phyloP scores from a whole-genome alignment of 164 flowering plant species.

The Cinnamomum micranthum region DNA sequence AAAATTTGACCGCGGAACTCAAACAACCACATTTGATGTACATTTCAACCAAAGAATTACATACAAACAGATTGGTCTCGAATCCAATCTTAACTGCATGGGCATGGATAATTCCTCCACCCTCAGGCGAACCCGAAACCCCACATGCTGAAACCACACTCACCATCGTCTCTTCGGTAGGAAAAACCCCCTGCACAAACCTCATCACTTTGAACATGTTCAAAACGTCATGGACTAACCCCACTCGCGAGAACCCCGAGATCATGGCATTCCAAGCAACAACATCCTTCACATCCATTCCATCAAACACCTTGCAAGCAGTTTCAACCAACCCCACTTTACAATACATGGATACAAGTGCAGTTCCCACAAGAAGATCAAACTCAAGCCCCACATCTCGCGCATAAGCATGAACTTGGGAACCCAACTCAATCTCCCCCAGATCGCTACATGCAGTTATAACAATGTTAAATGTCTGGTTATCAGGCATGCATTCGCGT shows the following conservation, averaged over 20 bases:
- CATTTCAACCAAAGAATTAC: conserved; percentile 16
- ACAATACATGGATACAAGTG: conserved; percentile 13
- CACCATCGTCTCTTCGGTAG: conserved; percentile 14
- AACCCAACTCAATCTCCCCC: conserved; percentile 11
- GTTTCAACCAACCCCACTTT: conserved; percentile 8
- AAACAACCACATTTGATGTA: conserved; percentile 10
- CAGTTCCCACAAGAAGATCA: conserved; percentile 17
- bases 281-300: conserved; percentile 12
- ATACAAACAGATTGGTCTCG: conserved; percentile 1
- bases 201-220: conserved; percentile 8
- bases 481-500: conserved; percentile 7
- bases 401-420: not conserved
- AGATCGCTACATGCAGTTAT: conserved; percentile 12
- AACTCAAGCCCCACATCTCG: not conserved
- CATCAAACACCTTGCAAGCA: conserved; percentile 12
- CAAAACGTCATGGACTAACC: conserved; percentile 1
- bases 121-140: not conserved
- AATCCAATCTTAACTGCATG: conserved; percentile 9
- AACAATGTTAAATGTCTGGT: conserved; percentile 13
- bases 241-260: conserved; percentile 2
- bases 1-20: conserved; percentile 7
- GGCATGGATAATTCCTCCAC: conserved; percentile 11
- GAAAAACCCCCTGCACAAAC: not conserved
- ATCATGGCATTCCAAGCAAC: conserved; percentile 20
- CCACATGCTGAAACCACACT: conserved; percentile 13